Conservation (phyloP, 1,284 basidiomycete species). For the Moniliophthora roreri region DNA sequence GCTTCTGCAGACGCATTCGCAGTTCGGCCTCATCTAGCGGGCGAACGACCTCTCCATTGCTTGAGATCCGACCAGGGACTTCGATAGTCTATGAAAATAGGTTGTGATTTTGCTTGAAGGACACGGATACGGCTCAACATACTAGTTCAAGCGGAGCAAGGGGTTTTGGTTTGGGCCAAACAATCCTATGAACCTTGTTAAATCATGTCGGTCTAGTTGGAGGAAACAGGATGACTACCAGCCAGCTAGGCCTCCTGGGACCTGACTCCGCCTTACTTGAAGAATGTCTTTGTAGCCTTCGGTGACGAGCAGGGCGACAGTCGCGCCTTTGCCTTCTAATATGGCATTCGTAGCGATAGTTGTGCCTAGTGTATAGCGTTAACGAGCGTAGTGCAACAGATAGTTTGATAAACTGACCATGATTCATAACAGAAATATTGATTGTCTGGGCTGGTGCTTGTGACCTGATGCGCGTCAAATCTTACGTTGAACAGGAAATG, state of each 20-base stretch:
- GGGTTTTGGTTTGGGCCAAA: slow-evolving; percentile 29
- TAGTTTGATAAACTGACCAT: slow-evolving; percentile 8
- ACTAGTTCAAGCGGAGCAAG: slow-evolving; percentile 28
- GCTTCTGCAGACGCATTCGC: slow-evolving; percentile 16
- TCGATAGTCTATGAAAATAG: slow-evolving; percentile 23
- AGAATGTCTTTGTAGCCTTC: slow-evolving; percentile 32
- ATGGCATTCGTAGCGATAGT: slow-evolving; percentile 30
- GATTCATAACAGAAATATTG: slow-evolving; percentile 17
- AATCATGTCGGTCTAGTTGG: not conserved
- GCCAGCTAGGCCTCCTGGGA: slow-evolving; percentile 27
- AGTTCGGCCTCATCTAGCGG: slow-evolving; percentile 22
- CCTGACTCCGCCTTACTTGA: slow-evolving; percentile 26
- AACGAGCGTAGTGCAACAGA: not conserved
- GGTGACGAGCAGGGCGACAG: slow-evolving; percentile 28
- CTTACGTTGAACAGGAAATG: not conserved
- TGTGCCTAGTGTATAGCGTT: slow-evolving; percentile 14
- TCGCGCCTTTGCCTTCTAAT: slow-evolving; percentile 29
- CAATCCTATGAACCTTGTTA: slow-evolving; percentile 24
- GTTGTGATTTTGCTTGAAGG: not conserved
- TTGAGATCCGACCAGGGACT: slow-evolving; percentile 28
- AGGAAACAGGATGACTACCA: slow-evolving; percentile 13
- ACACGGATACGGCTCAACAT: not conserved
- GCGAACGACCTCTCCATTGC: slow-evolving; percentile 23
- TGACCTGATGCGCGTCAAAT: not conserved
- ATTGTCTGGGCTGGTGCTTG: not conserved